A percentile compares a stretch with the other conserved stretches of the same genome.
phyloP scores from a whole-genome alignment of 371 early-diverging fungal genomes.

The Zancudomyces culisetae region DNA sequence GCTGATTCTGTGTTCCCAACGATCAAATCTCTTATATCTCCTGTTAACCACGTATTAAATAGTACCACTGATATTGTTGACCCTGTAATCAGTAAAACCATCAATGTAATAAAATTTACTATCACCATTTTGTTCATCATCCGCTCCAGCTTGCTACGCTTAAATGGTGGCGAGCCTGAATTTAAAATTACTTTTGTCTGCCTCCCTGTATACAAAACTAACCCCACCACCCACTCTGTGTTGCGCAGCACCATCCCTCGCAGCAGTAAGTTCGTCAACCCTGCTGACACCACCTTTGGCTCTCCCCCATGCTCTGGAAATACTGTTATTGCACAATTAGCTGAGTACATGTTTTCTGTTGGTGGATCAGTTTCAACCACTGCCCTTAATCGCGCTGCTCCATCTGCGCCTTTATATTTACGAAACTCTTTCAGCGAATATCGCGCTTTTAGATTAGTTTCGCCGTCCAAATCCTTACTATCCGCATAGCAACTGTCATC shows the following conservation, averaged over 20 bases:
- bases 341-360: constrained; percentile 41
- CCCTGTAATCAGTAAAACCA: constrained; percentile 40
- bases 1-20: constrained; percentile 10
- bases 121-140: constrained; percentile 71
- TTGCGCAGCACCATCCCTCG: constrained; percentile 81
- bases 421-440: constrained; percentile 37
- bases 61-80: constrained; percentile 27
- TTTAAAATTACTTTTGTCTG: constrained; percentile 87
- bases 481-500: constrained; percentile 70
- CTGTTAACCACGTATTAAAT: constrained; percentile 15
- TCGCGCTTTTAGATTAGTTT: constrained; percentile 80
- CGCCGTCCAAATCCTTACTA: constrained; percentile 91
- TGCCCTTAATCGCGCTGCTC: constrained; percentile 32
- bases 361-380: constrained; percentile 55
- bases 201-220: constrained; percentile 73
- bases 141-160: constrained; percentile 75
- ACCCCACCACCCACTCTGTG: constrained; percentile 67
- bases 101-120: constrained; percentile 55
- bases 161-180: constrained; percentile 64
- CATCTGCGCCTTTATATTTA: constrained; percentile 37
- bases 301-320: constrained; percentile 7
- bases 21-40: constrained; percentile 6
- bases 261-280: constrained; percentile 64
- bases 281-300: constrained; percentile 27
- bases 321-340: constrained; percentile 33